Evolutionary conservation across 257 asterid species (phyloP).

Genomic region (Solanum acaule): DNA sequence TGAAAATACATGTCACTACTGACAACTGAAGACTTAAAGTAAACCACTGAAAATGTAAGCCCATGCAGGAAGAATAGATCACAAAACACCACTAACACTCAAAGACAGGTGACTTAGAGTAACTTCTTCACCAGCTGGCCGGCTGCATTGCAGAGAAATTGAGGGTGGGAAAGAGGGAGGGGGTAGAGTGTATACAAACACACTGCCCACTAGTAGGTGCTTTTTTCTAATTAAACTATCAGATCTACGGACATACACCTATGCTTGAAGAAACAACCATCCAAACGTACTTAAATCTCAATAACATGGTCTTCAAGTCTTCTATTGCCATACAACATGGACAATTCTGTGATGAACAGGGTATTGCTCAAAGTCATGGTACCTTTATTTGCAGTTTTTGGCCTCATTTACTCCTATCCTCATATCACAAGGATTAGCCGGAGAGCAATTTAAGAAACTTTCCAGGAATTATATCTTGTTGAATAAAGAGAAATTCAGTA

Average conservation of each 20-base stretch:
- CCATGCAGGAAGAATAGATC: neutral
- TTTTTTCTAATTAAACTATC: neutral
- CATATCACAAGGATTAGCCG: neutral
- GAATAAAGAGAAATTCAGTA: neutral
- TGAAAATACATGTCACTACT: neutral
- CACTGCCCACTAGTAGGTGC: neutral
- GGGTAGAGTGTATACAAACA: neutral
- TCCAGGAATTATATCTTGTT: neutral
- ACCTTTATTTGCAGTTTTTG: neutral
- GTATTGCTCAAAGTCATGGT: neutral
- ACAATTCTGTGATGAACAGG: neutral
- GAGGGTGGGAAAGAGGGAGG: neutral
- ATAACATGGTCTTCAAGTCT: neutral
- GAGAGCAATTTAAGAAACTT: neutral
- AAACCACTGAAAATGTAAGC: neutral
- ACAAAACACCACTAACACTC: neutral
- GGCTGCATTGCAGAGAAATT: neutral
- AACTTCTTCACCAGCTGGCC: neutral
- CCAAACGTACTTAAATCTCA: neutral
- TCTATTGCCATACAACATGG: neutral
- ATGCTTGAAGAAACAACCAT: neutral
- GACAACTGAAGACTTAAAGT: neutral
- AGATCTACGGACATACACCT: neutral
- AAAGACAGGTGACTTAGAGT: neutral
- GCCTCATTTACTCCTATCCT: neutral